These are phyloP conservation scores for Chenopodium berlandieri DNA, from an alignment of 148 eudicot species.

Conservation along the genomic window DNA sequence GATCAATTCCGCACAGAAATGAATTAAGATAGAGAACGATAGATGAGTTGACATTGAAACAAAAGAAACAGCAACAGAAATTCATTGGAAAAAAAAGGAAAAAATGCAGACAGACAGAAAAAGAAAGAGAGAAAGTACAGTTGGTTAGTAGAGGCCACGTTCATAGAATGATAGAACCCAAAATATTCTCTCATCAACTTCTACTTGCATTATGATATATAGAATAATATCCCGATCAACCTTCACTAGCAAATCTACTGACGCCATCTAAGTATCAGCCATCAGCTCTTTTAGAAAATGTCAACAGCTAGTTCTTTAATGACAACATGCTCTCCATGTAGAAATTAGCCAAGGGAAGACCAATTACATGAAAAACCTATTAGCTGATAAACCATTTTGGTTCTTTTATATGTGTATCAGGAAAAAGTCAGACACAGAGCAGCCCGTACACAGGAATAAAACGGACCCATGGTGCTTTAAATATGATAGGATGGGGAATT, in stretches of 20 bases:
- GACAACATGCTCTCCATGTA: neutral
- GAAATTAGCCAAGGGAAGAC: neutral
- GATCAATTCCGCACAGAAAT: neutral
- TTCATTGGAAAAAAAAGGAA: neutral
- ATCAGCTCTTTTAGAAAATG: neutral
- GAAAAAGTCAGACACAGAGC: constrained; percentile 37
- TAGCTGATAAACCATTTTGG: neutral
- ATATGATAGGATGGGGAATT: constrained; percentile 86
- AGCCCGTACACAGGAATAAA: constrained; percentile 42
- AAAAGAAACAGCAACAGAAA: neutral
- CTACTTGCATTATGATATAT: constrained; percentile 2
- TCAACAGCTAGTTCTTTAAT: constrained; percentile 1
- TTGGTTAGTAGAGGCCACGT: constrained; percentile 7
- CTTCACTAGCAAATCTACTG: neutral
- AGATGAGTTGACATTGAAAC: constrained; percentile 2
- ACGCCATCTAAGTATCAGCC: neutral
- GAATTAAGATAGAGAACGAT: neutral
- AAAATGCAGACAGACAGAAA: neutral
- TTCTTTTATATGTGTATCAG: constrained; percentile 29
- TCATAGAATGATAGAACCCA: neutral
- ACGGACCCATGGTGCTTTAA: constrained; percentile 63
- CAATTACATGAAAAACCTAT: neutral
- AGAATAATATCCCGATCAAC: neutral
- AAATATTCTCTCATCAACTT: constrained; percentile 9
- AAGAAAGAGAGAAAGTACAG: neutral